phyloP scores from a whole-genome alignment of 495 filamentous ascomycete genomes.

The Annulohypoxylon bovei region DNA sequence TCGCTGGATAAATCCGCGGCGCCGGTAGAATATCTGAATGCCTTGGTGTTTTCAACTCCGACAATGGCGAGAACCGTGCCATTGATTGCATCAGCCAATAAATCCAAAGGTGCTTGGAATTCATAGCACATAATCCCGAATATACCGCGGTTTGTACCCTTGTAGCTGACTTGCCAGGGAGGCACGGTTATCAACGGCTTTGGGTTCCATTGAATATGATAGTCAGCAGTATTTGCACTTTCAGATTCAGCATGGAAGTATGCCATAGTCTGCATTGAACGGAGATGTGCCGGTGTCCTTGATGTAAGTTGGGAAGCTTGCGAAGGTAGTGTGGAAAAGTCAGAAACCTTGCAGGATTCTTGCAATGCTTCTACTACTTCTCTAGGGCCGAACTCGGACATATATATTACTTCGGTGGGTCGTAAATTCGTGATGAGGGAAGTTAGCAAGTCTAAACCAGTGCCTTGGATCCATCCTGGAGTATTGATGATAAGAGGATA shows the following conservation, averaged over 20 bases:
- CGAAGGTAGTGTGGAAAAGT: constrained; percentile 62
- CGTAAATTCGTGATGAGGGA: constrained; percentile 64
- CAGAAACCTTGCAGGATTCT: constrained; percentile 47
- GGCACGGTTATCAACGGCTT: constrained; percentile 50
- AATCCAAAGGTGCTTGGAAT: constrained; percentile 51
- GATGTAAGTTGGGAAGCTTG: constrained; percentile 69
- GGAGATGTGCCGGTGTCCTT: constrained; percentile 73
- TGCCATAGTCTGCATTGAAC: constrained; percentile 82
- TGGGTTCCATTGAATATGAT: constrained; percentile 49
- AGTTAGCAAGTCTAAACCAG: constrained; percentile 74
- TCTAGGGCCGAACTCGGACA: constrained; percentile 73
- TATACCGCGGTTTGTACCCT: constrained; percentile 45
- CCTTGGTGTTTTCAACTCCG: constrained; percentile 46
- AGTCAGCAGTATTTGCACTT: not conserved
- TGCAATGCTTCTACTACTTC: constrained; percentile 70
- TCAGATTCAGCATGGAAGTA: constrained; percentile 70
- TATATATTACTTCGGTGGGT: constrained; percentile 74
- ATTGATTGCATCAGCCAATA: constrained; percentile 57
- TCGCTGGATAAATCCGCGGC: constrained; percentile 5
- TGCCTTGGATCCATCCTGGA: constrained; percentile 83
- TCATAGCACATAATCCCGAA: constrained; percentile 59
- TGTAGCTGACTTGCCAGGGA: constrained; percentile 56
- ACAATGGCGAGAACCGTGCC: constrained; percentile 56
- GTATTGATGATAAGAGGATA: constrained; percentile 81
- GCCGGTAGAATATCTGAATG: constrained; percentile 46